phyloP scores from a whole-genome alignment of 2,329 filamentous ascomycete genomes.

The Orbilia brochopaga region DNA sequence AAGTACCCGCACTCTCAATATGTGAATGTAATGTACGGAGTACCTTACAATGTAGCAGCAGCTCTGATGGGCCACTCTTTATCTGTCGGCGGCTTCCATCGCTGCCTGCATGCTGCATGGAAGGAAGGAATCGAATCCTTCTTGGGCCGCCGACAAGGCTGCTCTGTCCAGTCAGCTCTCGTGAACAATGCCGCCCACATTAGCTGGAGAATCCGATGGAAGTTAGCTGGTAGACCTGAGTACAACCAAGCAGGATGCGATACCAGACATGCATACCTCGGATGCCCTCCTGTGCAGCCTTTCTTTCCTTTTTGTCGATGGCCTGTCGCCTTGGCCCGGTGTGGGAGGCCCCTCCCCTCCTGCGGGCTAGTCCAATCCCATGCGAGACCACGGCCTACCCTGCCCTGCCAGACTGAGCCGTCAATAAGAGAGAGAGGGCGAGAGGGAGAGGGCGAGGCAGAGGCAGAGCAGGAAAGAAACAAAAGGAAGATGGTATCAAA shows the following conservation, averaged over 20 bases:
- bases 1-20: neutral
- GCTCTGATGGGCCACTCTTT: too few relatives aligned
- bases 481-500: conserved; percentile 7
- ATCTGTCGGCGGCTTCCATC: too few relatives aligned
- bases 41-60: too few relatives aligned
- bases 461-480: too few relatives aligned
- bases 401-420: neutral
- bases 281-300: conserved; percentile 1
- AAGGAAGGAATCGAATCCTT: conserved; percentile 11
- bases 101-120: neutral
- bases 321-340: conserved; percentile 8
- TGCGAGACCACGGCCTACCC: too few relatives aligned
- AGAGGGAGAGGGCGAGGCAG: too few relatives aligned
- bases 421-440: neutral
- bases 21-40: too few relatives aligned
- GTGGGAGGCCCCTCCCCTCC: conserved; percentile 3
- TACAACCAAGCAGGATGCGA: neutral
- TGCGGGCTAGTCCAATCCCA: conserved; percentile 3
- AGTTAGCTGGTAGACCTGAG: neutral
- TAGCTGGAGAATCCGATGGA: neutral
- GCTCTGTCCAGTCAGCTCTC: neutral
- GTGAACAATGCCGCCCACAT: neutral
- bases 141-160: neutral
- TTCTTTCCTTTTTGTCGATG: conserved; percentile 13
- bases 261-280: neutral